Base-by-base conservation (phyloP, 768 basidiomycete genomes). In the Mrakia hoshinonis region DNA sequence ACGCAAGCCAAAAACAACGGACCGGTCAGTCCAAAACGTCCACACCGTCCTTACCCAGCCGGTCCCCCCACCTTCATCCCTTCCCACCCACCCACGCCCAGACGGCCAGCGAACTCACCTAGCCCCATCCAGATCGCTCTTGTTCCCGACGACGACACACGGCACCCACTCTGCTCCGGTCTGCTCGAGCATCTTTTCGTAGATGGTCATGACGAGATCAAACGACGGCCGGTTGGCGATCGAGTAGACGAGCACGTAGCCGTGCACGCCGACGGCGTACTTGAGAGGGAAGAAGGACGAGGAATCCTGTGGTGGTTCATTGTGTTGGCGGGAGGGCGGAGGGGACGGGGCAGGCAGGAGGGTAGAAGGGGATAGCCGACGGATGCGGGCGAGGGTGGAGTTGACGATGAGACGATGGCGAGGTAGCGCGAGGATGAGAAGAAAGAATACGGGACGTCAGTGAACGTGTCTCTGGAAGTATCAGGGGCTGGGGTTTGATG, bases 101-200 rank as follows among this genome's bases (percentile, higher is more conserved):
- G 43, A 22, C 12, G 4, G 12, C 1, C 1, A 34, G 58, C 4
- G 43, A n/a, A 67, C 72, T 24, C 26, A 68, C 72, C 72, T 51
- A 31, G 49, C 47, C 15, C 43, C 51, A 26, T 68, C 49, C 24
- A 73, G 38, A 47, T 73, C 72, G 36, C 72, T 73, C 72, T 73
- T 73, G 48, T 73, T 68, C 26, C 72, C 72, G 24, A 73, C 72
- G 18, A 73, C 60, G 9, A 73, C 72, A 38, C 72, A 73, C 5
- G 72, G 72, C 1, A 55, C 72, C 67, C 67, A 73, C 61, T 73
- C 72, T 2, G 72, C 72, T 43, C 72, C 72, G n/a, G 62, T 73
- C 49, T 67, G 66, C 51, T 73, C 72, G 24, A 73, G 60, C 72
- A 73, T 73, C 72, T 73, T 73, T 48, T 73, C 72, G 47, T 73